Evolutionary conservation across 2,329 filamentous ascomycete genomes (phyloP), one percentile per base, ranked within the genome.

Genomic region (Ophiostoma perfectum): DNA sequence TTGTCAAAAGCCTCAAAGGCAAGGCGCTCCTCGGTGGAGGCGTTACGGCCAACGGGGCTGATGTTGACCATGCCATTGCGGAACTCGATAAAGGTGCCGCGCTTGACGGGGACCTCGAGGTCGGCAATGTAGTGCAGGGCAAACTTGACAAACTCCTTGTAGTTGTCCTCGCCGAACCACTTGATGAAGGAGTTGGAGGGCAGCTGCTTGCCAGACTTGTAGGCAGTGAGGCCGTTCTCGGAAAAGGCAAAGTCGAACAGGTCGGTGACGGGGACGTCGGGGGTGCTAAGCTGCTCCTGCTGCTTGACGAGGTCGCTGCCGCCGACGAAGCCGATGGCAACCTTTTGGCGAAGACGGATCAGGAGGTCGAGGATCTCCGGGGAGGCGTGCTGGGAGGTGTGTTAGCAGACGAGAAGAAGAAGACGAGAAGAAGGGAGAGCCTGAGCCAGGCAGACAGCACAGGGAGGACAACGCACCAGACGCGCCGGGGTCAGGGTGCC

Each of bases 191-290:
- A 92, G 80, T 90, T 90, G 75, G 87, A 88, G 1, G 89, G 83
- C 69, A 98, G 86, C 68, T 86, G 84, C 77, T 88, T 80, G 75
- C 94, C 95, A 75, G 93, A 81, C 76, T 93, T 92, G 84, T 86
- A 96, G 60, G 94, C 95, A 1, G 91, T 96, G 73, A 99, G 87
- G 11, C 95, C 95, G 81, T 99, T 99, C 83, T 99, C 95, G 70
- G 93, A 84, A 82, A 99, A 99, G 86, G 90, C 95, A 82, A 92
- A 99, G 83, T 99, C 95, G 83, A 99, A 99, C 75, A 98, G 88
- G 71, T 87, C 83, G 66, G 88, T 93, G 71, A 98, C 94, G 73
- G 89, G 84, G 41, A 80, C 78, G 69, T 84, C 81, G 39, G 85
- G 78, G 4, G 86, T 84, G 77, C 93, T 93, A 71, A 98, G 86